Conservation (phyloP, 139 green algal genomes). For the Micromonas commoda region DNA sequence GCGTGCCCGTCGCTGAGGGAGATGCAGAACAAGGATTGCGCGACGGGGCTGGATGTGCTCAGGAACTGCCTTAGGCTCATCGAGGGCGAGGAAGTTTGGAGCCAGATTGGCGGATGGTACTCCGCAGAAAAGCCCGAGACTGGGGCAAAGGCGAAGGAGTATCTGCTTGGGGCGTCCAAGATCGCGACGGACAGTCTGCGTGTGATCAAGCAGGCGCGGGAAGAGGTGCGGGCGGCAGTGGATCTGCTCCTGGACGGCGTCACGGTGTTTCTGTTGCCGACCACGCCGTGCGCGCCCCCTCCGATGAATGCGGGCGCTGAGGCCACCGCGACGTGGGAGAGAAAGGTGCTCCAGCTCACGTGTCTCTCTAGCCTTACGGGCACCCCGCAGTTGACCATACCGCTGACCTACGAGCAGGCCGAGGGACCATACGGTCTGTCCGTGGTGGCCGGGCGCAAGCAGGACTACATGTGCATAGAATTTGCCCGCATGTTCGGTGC, state of each 20-base stretch:
- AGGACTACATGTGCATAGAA: slow-evolving; percentile 5
- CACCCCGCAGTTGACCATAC: slow-evolving; percentile 11
- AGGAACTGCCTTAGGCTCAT: neutral
- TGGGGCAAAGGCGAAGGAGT: neutral
- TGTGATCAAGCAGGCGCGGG: slow-evolving; percentile 1
- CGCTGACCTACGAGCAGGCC: neutral
- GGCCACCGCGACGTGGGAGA: neutral
- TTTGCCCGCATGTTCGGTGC: neutral
- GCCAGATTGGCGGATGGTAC: neutral
- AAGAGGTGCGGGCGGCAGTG: neutral
- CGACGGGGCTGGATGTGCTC: neutral
- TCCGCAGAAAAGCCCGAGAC: neutral
- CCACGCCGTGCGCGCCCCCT: neutral
- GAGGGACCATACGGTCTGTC: neutral
- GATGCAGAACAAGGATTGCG: neutral
- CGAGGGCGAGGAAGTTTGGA: neutral
- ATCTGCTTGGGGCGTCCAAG: neutral
- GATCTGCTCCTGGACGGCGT: neutral
- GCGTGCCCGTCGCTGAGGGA: neutral
- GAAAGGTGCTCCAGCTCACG: slow-evolving; percentile 2
- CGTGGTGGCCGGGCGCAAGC: neutral
- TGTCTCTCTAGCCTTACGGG: neutral
- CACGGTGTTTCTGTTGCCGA: slow-evolving; percentile 15
- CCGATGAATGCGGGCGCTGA: neutral
- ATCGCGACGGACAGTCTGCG: neutral